Conservation (phyloP, 1,139 yeast species). For the Tardiomyces blankii region DNA sequence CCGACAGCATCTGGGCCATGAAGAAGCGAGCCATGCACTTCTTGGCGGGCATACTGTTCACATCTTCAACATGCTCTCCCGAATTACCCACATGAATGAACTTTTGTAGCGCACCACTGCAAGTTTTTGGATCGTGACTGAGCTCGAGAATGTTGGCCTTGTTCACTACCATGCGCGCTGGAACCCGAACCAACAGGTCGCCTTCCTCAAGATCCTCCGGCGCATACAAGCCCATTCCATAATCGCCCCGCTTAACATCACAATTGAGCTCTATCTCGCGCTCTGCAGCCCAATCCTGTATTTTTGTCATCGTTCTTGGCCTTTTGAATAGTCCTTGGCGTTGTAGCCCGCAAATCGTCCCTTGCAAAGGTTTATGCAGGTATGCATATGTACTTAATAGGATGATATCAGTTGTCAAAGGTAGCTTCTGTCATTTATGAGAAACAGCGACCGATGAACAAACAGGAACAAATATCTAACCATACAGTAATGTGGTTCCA, state of each 20-base stretch:
- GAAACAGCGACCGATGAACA: no score
- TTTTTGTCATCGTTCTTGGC: neutral
- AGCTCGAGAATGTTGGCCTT: neutral
- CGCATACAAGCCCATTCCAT: constrained; percentile 6
- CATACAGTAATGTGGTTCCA: no score
- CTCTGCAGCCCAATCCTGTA: constrained; percentile 3
- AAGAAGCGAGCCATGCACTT: constrained; percentile 5
- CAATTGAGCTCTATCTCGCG: constrained; percentile 3
- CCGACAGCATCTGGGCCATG: constrained; percentile 4
- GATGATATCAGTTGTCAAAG: no score
- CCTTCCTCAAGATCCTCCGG: constrained; percentile 1
- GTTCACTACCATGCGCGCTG: constrained; percentile 4
- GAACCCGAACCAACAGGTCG: constrained; percentile 4
- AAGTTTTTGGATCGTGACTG: neutral
- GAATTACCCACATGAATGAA: constrained; percentile 2
- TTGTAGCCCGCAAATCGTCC: no score
- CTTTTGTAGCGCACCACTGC: constrained; percentile 1
- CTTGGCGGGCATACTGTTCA: constrained; percentile 2
- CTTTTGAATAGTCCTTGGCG: no score
- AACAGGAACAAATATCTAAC: no score
- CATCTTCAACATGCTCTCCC: constrained; percentile 1
- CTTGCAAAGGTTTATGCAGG: no score
- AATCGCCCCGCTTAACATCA: constrained; percentile 1
- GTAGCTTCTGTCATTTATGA: no score
- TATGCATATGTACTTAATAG: no score